Conservation (phyloP, 768 basidiomycete genomes). For the Russula earlei region DNA sequence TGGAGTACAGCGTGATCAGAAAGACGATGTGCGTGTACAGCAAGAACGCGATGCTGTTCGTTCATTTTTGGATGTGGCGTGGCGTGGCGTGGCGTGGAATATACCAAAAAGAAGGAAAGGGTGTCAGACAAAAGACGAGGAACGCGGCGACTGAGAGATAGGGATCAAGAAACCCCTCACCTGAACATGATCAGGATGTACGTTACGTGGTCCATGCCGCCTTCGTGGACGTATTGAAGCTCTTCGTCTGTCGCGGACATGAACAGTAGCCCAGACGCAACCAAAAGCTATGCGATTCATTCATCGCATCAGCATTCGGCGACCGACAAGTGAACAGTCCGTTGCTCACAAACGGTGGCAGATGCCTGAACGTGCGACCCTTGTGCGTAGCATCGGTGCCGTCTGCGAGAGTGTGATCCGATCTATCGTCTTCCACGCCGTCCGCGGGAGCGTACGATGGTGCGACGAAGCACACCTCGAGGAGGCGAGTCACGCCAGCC, state of each 20-base stretch:
- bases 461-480: conserved; percentile 77
- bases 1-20: conserved; percentile 60
- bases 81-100: background rate
- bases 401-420: conserved; percentile 59
- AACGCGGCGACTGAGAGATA: background rate
- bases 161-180: conserved; percentile 29
- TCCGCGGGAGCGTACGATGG: conserved; percentile 28
- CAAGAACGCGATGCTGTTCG: conserved; percentile 56
- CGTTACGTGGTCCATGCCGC: conserved; percentile 85
- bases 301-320: conserved; percentile 47
- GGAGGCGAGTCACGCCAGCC: conserved; percentile 68
- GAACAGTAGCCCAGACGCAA: conserved; percentile 50
- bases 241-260: conserved; percentile 95
- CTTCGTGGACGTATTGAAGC: conserved; percentile 54
- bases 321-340: background rate
- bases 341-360: conserved; percentile 76
- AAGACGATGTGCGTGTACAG: conserved; percentile 65
- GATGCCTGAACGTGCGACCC: conserved; percentile 63
- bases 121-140: background rate
- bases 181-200: conserved; percentile 81
- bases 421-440: conserved; percentile 43
- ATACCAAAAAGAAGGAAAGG: background rate
- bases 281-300: conserved; percentile 22
- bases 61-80: too few relatives aligned
- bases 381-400: conserved; percentile 13